These are phyloP conservation scores for Spathaspora arborariae DNA, from an alignment of 805 yeast genomes.

Conservation along the genomic window DNA sequence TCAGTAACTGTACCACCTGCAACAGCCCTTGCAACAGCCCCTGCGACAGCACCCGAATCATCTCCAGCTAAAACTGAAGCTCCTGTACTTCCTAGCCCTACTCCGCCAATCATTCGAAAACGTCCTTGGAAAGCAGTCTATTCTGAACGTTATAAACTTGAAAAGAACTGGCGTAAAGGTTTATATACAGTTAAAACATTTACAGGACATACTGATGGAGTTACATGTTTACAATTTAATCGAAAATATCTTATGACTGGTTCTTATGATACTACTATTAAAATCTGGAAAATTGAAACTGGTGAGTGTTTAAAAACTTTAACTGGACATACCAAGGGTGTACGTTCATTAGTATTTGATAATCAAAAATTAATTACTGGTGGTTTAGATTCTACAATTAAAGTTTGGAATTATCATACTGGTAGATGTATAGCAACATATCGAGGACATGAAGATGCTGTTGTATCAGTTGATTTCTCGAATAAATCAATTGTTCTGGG, in stretches of 20 bases:
- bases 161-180: conserved; percentile 93
- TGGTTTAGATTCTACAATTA: conserved; percentile 84
- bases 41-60: too few species aligned
- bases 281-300: conserved; percentile 87
- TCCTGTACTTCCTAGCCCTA: neutral
- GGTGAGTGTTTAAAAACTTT: conserved; percentile 76
- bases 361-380: conserved; percentile 88
- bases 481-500: conserved; percentile 86
- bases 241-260: conserved; percentile 79
- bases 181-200: conserved; percentile 59
- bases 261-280: conserved; percentile 83
- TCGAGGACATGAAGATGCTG: conserved; percentile 86
- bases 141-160: conserved; percentile 85
- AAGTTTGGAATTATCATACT: conserved; percentile 93
- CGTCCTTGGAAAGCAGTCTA: conserved; percentile 97
- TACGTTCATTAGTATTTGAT: conserved; percentile 80
- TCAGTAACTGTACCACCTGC: conserved; percentile 5
- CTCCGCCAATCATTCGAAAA: conserved; percentile 16
- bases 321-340: conserved; percentile 86
- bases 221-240: conserved; percentile 84
- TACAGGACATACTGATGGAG: conserved; percentile 82
- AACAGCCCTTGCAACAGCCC: neutral
- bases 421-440: conserved; percentile 94
- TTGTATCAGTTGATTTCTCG: conserved; percentile 76
- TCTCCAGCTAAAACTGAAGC: neutral